phyloP scores from a whole-genome alignment of 2,329 filamentous ascomycete genomes.

The Remersonia thermophila region DNA sequence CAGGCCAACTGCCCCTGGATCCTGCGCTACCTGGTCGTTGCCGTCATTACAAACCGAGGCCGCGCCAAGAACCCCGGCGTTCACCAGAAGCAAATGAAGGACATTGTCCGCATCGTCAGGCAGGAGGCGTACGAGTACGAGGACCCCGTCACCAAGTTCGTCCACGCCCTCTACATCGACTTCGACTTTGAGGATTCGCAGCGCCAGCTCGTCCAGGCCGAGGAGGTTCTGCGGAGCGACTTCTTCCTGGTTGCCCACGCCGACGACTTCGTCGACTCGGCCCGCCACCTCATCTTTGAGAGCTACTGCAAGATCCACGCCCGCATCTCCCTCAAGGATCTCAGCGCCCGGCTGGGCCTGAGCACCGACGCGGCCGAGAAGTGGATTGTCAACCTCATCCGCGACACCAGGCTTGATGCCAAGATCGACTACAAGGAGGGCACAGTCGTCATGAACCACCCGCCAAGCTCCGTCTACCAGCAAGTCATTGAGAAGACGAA shows the following conservation, averaged over 20 bases:
- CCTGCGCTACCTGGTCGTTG: constrained; percentile 81
- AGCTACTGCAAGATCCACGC: constrained; percentile 99
- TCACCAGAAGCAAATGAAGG: constrained; percentile 98
- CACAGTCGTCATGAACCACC: constrained; percentile 98
- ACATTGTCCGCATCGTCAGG: constrained; percentile 85
- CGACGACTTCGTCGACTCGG: constrained; percentile 85
- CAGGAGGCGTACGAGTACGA: constrained; percentile 97
- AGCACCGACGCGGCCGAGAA: constrained; percentile 96
- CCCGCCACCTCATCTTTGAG: constrained; percentile 93
- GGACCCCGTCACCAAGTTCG: constrained; percentile 91
- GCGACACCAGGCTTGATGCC: constrained; percentile 91
- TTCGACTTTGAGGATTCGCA: constrained; percentile 98
- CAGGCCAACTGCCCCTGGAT: constrained; percentile 97
- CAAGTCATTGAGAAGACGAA: constrained; percentile 99
- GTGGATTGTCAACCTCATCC: constrained; percentile 99
- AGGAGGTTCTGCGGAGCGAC: constrained; percentile 82
- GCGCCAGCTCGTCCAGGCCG: constrained; percentile 72
- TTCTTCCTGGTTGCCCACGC: constrained; percentile 85
- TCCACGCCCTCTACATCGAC: constrained; percentile 87
- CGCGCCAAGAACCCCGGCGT: constrained; percentile 67
- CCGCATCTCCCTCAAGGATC: constrained; percentile 93
- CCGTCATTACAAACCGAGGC: constrained; percentile 85
- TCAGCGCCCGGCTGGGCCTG: constrained; percentile 81
- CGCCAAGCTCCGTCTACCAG: constrained; percentile 95
- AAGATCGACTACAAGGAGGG: constrained; percentile 99